These are phyloP conservation scores for Fusarium abutilonis DNA, from an alignment of 2,329 filamentous ascomycete genomes.

Conservation along the genomic window DNA sequence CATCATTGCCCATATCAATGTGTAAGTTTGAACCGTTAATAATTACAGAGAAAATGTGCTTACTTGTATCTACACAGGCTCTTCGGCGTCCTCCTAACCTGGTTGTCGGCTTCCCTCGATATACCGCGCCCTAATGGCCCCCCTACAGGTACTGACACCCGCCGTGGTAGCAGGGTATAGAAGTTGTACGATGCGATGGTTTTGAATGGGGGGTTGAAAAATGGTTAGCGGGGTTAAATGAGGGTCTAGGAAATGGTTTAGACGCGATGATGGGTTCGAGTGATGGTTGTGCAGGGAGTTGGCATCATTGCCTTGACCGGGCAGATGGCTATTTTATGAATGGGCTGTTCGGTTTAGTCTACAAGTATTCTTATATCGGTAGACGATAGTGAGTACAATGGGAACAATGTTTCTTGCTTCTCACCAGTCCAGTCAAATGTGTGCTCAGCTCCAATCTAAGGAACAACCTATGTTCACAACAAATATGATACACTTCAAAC, in stretches of 20 bases:
- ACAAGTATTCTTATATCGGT: conserved; percentile 16
- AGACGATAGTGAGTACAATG: conserved; percentile 9
- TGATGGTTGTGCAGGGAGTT: no score
- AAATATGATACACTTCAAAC: no score
- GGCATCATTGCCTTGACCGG: not conserved
- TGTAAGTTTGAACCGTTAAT: conserved; percentile 36
- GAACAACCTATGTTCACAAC: no score
- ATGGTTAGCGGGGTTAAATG: no score
- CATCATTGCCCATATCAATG: conserved; percentile 33
- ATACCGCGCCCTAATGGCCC: conserved; percentile 9
- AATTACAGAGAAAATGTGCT: conserved; percentile 3
- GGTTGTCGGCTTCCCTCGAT: conserved; percentile 33
- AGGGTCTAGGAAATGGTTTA: no score
- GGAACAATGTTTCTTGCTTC: conserved; percentile 1
- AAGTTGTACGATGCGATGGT: not conserved
- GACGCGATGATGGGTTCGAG: no score
- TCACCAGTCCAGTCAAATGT: not conserved
- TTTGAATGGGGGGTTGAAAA: no score
- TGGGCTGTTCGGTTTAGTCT: conserved; percentile 1
- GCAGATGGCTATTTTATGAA: not conserved
- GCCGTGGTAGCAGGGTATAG: conserved; percentile 3
- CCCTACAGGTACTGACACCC: conserved; percentile 1
- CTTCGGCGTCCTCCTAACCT: conserved; percentile 34
- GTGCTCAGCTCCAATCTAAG: no score
- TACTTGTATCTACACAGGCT: conserved; percentile 26